These are phyloP conservation scores for Torulaspora franciscae DNA, from an alignment of 805 yeast species.

Conservation along the genomic window DNA sequence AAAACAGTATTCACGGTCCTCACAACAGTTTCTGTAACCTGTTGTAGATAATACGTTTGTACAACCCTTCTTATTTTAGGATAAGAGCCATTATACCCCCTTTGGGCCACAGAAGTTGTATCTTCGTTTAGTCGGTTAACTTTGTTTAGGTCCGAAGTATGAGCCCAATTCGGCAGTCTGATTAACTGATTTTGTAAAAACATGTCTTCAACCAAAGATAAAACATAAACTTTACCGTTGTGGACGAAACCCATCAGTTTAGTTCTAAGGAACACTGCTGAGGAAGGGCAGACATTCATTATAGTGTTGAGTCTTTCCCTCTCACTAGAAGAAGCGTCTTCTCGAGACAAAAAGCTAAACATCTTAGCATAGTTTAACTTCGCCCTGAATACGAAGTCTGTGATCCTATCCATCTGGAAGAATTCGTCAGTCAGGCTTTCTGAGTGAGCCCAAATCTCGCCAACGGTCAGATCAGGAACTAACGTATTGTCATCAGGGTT, in stretches of 20 bases:
- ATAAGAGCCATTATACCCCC: neutral
- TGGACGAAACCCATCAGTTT: slow-evolving; percentile 85
- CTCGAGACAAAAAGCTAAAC: slow-evolving; percentile 16
- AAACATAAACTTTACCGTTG: slow-evolving; percentile 79
- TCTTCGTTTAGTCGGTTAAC: slow-evolving; percentile 11
- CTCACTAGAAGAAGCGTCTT: slow-evolving; percentile 8
- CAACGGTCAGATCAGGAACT: slow-evolving; percentile 73
- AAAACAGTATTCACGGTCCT: slow-evolving; percentile 73
- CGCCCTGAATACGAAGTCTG: slow-evolving; percentile 36
- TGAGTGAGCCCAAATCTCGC: slow-evolving; percentile 97
- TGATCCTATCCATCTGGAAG: slow-evolving; percentile 35
- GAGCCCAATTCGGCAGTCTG: slow-evolving; percentile 35
- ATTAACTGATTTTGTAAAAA: slow-evolving; percentile 54
- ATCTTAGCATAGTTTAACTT: slow-evolving; percentile 31
- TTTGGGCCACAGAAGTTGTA: neutral
- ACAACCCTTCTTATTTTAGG: slow-evolving; percentile 22
- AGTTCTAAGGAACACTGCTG: slow-evolving; percentile 63
- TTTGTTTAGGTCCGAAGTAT: slow-evolving; percentile 32
- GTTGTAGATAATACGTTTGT: slow-evolving; percentile 70
- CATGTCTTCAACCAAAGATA: slow-evolving; percentile 90
- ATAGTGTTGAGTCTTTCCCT: slow-evolving; percentile 29
- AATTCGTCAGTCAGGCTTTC: slow-evolving; percentile 68
- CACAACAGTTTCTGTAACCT: slow-evolving; percentile 77
- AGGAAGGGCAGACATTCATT: slow-evolving; percentile 27
- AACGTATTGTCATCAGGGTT: slow-evolving; percentile 84